Percentiles rank a stretch among this genome's conserved stretches.
Conservation (phyloP, 208 protist species). For the Borovskyia barvae region DNA sequence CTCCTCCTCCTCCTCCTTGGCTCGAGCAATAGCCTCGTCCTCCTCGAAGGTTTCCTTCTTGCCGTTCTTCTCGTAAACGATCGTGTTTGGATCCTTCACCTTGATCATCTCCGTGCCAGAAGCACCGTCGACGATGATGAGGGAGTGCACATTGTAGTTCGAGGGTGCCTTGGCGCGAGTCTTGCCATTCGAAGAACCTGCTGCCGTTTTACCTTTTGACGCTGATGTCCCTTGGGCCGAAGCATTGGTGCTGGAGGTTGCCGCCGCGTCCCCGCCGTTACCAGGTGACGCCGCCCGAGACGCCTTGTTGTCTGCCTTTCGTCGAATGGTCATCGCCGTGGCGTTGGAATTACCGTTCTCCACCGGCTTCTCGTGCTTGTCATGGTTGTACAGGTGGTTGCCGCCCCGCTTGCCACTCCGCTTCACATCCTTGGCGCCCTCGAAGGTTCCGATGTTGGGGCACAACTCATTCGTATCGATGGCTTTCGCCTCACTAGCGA, state of each 20-base stretch:
- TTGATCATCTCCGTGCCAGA: constrained; percentile 10
- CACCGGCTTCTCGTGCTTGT: constrained; percentile 48
- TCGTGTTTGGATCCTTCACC: constrained; percentile 51
- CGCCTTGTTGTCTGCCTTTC: constrained; percentile 19
- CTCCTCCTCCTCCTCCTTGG: constrained; percentile 25
- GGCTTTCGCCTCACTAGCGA: constrained; percentile 19
- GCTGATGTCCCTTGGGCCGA: background rate
- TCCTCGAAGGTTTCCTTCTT: constrained; percentile 74
- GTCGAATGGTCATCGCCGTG: constrained; percentile 43
- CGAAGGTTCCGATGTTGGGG: constrained; percentile 54
- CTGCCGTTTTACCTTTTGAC: constrained; percentile 4
- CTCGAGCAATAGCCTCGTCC: constrained; percentile 58
- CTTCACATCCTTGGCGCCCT: constrained; percentile 42
- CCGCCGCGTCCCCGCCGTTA: background rate
- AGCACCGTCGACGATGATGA: constrained; percentile 51
- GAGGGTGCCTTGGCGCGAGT: constrained; percentile 49
- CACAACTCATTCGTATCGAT: constrained; percentile 39
- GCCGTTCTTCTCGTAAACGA: constrained; percentile 55
- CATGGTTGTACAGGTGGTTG: constrained; percentile 51
- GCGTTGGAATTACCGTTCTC: constrained; percentile 38
- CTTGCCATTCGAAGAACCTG: constrained; percentile 18
- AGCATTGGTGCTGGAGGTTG: background rate
- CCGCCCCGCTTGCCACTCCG: constrained; percentile 74
- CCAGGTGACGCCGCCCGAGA: background rate
- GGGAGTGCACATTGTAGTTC: constrained; percentile 79